These are phyloP conservation scores for Botrytis paeoniae DNA, from an alignment of 2,329 filamentous ascomycete species.

Conservation along the genomic window DNA sequence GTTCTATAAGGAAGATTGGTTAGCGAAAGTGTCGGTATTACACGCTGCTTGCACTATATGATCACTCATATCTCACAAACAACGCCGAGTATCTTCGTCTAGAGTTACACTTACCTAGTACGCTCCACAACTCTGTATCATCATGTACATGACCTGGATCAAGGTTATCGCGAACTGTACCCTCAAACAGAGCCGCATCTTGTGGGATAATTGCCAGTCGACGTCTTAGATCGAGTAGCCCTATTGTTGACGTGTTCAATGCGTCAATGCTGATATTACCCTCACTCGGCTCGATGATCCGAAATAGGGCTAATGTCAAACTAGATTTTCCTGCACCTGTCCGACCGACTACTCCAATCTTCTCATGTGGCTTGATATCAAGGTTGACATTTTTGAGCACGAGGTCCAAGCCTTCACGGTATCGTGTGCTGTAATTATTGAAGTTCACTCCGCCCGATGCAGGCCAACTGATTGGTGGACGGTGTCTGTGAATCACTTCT, in stretches of 20 bases:
- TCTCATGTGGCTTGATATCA: conserved; percentile 92
- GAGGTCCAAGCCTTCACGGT: conserved; percentile 83
- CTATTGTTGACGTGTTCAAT: conserved; percentile 86
- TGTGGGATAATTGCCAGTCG: conserved; percentile 96
- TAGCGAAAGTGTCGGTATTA: conserved; percentile 38
- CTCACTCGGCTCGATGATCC: conserved; percentile 83
- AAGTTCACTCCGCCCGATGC: conserved; percentile 84
- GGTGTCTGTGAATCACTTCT: conserved; percentile 83
- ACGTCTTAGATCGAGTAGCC: conserved; percentile 81
- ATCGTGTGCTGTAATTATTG: conserved; percentile 90
- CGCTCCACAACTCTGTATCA: conserved; percentile 96
- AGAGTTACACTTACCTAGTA: conserved; percentile 66
- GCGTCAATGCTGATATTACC: conserved; percentile 87
- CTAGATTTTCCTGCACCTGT: conserved; percentile 97
- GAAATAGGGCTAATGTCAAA: conserved; percentile 86
- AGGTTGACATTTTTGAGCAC: conserved; percentile 91
- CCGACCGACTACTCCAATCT: conserved; percentile 94
- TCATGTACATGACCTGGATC: conserved; percentile 94
- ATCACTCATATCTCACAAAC: conserved; percentile 32
- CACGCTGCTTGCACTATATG: conserved; percentile 31
- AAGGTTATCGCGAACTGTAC: conserved; percentile 88
- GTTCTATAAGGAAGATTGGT: conserved; percentile 56
- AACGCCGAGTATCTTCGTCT: conserved; percentile 21
- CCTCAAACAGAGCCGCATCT: conserved; percentile 93
- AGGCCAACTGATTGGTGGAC: conserved; percentile 89